Evolutionary conservation across 2,329 filamentous ascomycete species (phyloP), one percentile per base, ranked within the genome.

Genomic region (Waltergamsia citrina): DNA sequence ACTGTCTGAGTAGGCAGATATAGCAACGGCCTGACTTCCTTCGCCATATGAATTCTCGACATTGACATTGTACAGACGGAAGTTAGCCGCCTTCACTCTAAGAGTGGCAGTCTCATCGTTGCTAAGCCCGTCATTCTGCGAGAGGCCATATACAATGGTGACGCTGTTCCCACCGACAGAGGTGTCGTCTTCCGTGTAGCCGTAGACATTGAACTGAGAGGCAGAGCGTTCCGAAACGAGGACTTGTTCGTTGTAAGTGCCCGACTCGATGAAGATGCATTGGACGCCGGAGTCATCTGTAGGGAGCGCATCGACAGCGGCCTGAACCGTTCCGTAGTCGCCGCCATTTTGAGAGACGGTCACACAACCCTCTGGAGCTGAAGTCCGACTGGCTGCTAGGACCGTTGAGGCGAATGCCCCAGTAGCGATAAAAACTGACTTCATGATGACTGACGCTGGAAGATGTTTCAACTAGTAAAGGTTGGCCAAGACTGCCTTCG

Each of bases 41-140:
- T 60, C 38, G n/a, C 66, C 66, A 34, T 61, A 64, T 0, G 54
- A 56, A 42, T 69, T 70, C 10, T 54, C 52, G 9, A 69, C 53
- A 35, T 69, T 74, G 49, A 81, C 60, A 42, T 81, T 81, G 58
- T 81, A 81, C 14, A 79, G 54, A 43, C 68, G 70, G 38, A 79
- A 63, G 43, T 71, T 64, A 5, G 52, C 47, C 1, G 68, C 62
- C 43, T 60, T 56, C 18, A 65, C 57, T 8, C 61, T 50, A 19
- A 69, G 51, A 0, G 63, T 65, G 2, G 56, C 63, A 1, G 60
- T 77, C 38, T 52, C 48, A 41, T 80, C 76, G 41, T 81, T 71
- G 44, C 51, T 66, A 26, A 62, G 41, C 1, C 59, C 59, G 36
- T 63, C 53, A 14, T 64, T 60, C 32, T 72, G 69, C n/a, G 46